These are phyloP conservation scores for Gracilaria domingensis DNA, from an alignment of 23 red algal species.

Conservation along the genomic window DNA sequence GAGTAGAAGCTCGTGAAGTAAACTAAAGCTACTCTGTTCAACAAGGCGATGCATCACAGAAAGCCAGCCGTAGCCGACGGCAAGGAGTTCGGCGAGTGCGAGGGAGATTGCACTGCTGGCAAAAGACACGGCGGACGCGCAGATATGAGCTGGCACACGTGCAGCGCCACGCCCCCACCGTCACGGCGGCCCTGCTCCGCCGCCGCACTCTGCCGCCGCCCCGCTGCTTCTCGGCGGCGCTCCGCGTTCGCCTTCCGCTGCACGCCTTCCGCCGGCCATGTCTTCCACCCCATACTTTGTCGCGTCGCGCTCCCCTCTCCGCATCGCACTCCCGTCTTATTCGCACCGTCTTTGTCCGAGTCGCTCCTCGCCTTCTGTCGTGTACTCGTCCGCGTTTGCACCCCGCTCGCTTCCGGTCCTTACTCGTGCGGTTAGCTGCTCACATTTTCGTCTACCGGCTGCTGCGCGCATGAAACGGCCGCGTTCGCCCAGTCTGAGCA, in stretches of 20 bases:
- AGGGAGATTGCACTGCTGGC: too few relatives aligned
- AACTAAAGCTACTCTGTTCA: too few relatives aligned
- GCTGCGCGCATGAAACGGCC: slow-evolving; percentile 20
- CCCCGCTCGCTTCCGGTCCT: background rate
- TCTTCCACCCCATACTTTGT: background rate
- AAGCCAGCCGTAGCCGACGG: background rate
- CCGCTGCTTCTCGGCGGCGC: background rate
- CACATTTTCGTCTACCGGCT: background rate
- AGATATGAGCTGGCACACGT: slow-evolving; percentile 14
- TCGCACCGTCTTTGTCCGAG: background rate
- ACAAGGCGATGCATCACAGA: slow-evolving; percentile 71
- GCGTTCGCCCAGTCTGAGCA: slow-evolving; percentile 33
- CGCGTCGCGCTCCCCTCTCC: background rate
- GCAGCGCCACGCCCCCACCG: background rate
- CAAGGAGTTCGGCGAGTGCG: too few relatives aligned
- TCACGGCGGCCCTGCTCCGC: background rate
- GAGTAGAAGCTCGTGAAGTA: too few relatives aligned
- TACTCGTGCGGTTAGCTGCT: background rate
- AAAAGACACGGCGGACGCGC: background rate
- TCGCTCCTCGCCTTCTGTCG: background rate
- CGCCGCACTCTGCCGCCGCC: background rate
- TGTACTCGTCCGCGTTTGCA: background rate
- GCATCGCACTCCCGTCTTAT: background rate
- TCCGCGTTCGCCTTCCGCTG: background rate
- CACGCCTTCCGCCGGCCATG: background rate